Evolutionary conservation across 2,329 filamentous ascomycete species (phyloP).

Genomic region (Paraconiothyrium brasiliense): DNA sequence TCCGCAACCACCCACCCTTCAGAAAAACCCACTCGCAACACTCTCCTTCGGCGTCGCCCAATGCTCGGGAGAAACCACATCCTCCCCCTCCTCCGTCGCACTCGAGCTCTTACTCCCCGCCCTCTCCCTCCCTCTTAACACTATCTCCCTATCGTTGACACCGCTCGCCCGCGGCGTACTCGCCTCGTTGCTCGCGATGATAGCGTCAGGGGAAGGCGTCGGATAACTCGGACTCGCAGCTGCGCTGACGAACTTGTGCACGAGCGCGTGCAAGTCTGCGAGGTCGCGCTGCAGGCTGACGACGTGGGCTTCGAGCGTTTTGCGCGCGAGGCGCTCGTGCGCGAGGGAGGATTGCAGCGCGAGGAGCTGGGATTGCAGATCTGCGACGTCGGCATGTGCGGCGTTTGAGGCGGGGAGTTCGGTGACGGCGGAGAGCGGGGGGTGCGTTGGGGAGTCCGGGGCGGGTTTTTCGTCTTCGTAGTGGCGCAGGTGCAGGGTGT

Average conservation of each 20-base stretch:
- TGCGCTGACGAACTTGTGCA: constrained; percentile 37
- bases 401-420: constrained; percentile 17
- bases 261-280: constrained; percentile 39
- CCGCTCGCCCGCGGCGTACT: constrained; percentile 39
- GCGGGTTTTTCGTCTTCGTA: constrained; percentile 10
- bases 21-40: constrained; percentile 36
- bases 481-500: constrained; percentile 8
- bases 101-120: constrained; percentile 18
- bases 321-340: constrained; percentile 45
- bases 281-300: constrained; percentile 43
- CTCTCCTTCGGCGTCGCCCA: constrained; percentile 51
- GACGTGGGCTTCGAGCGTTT: constrained; percentile 46
- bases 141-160: background rate
- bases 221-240: constrained; percentile 38
- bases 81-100: constrained; percentile 29
- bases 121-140: constrained; percentile 6
- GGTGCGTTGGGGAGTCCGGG: constrained; percentile 1
- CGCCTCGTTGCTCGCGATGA: constrained; percentile 33
- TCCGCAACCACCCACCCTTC: background rate
- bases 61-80: constrained; percentile 40
- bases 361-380: constrained; percentile 26
- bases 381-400: background rate
- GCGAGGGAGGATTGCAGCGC: constrained; percentile 38
- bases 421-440: constrained; percentile 24
- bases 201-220: constrained; percentile 44